Conservation (phyloP, 306 rosid genomes). For the Prunus fruticosa region DNA sequence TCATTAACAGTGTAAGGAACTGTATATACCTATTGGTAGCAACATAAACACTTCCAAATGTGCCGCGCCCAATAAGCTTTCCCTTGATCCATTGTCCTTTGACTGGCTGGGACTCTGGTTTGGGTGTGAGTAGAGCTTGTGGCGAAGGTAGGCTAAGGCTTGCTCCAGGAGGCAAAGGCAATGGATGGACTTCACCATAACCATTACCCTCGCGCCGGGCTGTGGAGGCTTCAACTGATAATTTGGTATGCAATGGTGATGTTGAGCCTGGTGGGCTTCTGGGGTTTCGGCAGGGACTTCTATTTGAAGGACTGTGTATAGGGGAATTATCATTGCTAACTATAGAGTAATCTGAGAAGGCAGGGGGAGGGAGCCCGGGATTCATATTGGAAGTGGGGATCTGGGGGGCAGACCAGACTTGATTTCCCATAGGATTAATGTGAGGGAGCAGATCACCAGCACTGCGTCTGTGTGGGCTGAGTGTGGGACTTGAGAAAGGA, state of each 20-base stretch:
- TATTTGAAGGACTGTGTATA: conserved; percentile 47
- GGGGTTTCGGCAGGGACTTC: conserved; percentile 37
- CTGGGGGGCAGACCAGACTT: conserved; percentile 89
- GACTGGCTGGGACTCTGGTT: conserved; percentile 52
- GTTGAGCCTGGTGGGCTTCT: conserved; percentile 50
- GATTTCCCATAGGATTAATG: conserved; percentile 39
- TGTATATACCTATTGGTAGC: conserved; percentile 76
- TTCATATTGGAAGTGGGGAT: conserved; percentile 34
- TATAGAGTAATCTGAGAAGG: conserved; percentile 44
- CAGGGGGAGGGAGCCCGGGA: conserved; percentile 38
- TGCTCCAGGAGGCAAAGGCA: conserved; percentile 91
- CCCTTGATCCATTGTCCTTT: conserved; percentile 92
- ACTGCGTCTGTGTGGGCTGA: conserved; percentile 46
- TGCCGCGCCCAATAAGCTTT: conserved; percentile 97
- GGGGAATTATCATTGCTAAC: conserved; percentile 59
- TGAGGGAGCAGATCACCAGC: conserved; percentile 45
- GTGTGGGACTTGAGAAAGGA: conserved; percentile 60
- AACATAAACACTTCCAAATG: conserved; percentile 91
- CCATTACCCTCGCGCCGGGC: conserved; percentile 46
- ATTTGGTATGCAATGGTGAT: conserved; percentile 39
- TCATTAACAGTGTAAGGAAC: conserved; percentile 5
- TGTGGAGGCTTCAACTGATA: conserved; percentile 39
- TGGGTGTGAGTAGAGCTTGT: conserved; percentile 21
- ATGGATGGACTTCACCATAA: conserved; percentile 62
- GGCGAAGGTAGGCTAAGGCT: conserved; percentile 11